Conservation (phyloP, 805 yeast species). For the Candida corydali region DNA sequence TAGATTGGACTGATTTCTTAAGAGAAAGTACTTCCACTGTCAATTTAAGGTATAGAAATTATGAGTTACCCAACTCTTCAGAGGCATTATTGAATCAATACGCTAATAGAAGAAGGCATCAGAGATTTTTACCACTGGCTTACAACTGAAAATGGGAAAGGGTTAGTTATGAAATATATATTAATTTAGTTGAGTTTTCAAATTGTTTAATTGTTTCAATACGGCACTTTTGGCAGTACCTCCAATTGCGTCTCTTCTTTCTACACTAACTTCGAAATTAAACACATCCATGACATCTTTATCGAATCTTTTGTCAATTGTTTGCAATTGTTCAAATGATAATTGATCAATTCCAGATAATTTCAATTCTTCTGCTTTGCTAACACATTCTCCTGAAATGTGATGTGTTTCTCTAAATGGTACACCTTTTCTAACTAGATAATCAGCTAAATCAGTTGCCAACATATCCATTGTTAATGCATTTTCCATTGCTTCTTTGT, state of each 20-base stretch:
- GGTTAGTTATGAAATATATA: background rate
- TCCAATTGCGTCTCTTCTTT: constrained; percentile 94
- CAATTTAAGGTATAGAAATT: background rate
- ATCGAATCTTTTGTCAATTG: constrained; percentile 75
- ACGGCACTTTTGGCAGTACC: constrained; percentile 95
- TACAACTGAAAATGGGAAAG: background rate
- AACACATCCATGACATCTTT: constrained; percentile 82
- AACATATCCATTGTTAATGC: constrained; percentile 98
- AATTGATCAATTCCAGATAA: constrained; percentile 85
- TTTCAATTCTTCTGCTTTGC: constrained; percentile 74
- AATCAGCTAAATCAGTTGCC: constrained; percentile 98
- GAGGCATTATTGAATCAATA: constrained; percentile 5
- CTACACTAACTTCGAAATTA: constrained; percentile 90
- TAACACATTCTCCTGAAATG: constrained; percentile 96
- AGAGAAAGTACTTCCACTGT: background rate
- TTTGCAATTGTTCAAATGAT: constrained; percentile 69
- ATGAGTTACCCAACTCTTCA: constrained; percentile 2
- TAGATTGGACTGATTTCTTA: background rate
- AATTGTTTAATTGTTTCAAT: constrained; percentile 57
- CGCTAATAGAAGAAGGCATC: background rate
- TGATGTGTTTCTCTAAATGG: constrained; percentile 99
- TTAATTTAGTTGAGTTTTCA: constrained; percentile 15
- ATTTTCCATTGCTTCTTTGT: constrained; percentile 71
- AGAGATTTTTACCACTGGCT: too few relatives aligned
- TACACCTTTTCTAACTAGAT: constrained; percentile 94